These are phyloP conservation scores for Sarcodon sp. DNA, from an alignment of 768 basidiomycete genomes.

Conservation along the genomic window DNA sequence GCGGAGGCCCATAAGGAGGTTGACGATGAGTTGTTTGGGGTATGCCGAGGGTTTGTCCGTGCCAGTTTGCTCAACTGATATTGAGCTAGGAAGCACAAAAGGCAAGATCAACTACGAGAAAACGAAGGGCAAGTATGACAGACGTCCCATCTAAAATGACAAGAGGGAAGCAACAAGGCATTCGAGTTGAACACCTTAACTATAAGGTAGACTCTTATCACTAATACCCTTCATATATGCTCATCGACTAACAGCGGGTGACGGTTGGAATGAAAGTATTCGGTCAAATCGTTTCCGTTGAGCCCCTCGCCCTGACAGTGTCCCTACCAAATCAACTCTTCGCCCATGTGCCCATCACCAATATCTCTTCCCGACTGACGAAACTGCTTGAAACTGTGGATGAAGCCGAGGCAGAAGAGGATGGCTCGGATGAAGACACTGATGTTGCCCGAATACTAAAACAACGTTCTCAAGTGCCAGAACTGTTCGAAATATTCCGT, in stretches of 20 bases:
- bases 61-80: not conserved
- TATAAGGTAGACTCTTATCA: slow-evolving; percentile 54
- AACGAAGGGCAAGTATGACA: slow-evolving; percentile 32
- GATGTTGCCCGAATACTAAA: slow-evolving; percentile 19
- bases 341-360: slow-evolving; percentile 89
- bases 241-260: slow-evolving; percentile 43
- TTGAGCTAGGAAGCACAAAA: slow-evolving; percentile 25
- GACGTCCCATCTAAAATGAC: slow-evolving; percentile 13
- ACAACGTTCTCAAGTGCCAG: slow-evolving; percentile 33
- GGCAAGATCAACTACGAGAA: slow-evolving; percentile 29
- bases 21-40: slow-evolving; percentile 65
- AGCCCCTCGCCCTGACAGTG: slow-evolving; percentile 81
- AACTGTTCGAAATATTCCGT: slow-evolving; percentile 61
- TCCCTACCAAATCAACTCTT: slow-evolving; percentile 94
- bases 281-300: slow-evolving; percentile 75
- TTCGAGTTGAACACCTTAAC: slow-evolving; percentile 84
- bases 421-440: slow-evolving; percentile 36
- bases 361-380: slow-evolving; percentile 76
- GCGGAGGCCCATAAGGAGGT: slow-evolving; percentile 82
- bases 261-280: slow-evolving; percentile 77
- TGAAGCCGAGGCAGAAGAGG: slow-evolving; percentile 29
- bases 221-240: not conserved
- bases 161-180: slow-evolving; percentile 34
- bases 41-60: slow-evolving; percentile 16
- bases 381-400: slow-evolving; percentile 50